Evolutionary conservation across 1,284 basidiomycete species (phyloP), one percentile per base, ranked within the genome.

Genomic region (Ceratobasidium sp.): DNA sequence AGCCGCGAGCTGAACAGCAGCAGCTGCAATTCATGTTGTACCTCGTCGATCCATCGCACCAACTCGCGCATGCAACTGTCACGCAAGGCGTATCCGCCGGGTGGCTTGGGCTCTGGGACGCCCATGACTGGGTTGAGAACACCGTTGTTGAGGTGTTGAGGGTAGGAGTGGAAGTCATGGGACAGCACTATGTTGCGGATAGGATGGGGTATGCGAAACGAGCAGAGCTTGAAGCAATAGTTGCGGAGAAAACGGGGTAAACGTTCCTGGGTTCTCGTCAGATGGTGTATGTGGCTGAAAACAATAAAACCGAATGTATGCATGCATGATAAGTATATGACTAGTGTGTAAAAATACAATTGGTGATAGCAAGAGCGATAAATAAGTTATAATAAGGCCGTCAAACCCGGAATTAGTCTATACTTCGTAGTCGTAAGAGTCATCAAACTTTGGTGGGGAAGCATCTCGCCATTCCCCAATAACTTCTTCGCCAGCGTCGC

Each of bases 101-200:
- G 75, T 98, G 96, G 96, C 83, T 98, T 73, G 89, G 91, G 0
- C 86, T 97, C 44, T 96, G 94, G 90, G 96, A 97, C 82, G 90
- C 93, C 78, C 94, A 95, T 82, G 78, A 97, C 69, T 98, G 97
- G 97, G 95, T 98, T 4, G 97, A 98, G 84, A 95, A 98, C 82
- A 84, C 93, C 32, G 89, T 97, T 76, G 96, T 96, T 0, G 96
- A 97, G 81, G 88, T 91, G 0, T 85, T 98, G 77, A 86, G 93
- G 76, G 87, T 95, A 5, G 92, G 92, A 6, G 89, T 96, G 29
- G 95, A 97, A 84, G 90, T 95, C 25, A 85, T 96, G 77, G 95
- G 95, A 0, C 95, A 97, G 83, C 94, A 97, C 80, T 95, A 95
- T 82, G 86, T 95, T 22, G 92, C 90, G 37, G 87, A 89, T 52